Percentiles rank a stretch among this genome's conserved stretches.
These are phyloP conservation scores for Mortierella sp. DNA, from an alignment of 371 early-diverging fungal genomes.

Conservation along the genomic window DNA sequence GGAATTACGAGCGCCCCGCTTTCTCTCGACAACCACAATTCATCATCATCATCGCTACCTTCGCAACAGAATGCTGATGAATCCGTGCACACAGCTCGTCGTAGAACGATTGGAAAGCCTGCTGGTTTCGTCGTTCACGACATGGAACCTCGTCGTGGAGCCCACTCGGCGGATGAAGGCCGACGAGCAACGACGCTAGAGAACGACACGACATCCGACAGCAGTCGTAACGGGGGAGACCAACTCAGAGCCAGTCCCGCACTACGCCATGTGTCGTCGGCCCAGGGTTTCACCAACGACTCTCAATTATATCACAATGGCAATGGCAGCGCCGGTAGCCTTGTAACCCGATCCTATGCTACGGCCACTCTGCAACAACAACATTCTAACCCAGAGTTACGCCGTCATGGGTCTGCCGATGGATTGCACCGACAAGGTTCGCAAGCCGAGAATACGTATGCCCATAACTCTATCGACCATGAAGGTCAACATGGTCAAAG, in stretches of 20 bases:
- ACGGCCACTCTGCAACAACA: background rate
- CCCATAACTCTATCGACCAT: background rate
- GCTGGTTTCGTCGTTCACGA: constrained; percentile 25
- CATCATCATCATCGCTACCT: too few relatives aligned
- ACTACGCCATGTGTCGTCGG: constrained; percentile 10
- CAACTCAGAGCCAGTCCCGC: background rate
- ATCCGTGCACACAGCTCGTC: constrained; percentile 25
- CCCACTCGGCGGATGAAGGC: constrained; percentile 8
- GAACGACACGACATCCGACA: background rate
- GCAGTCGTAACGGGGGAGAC: background rate
- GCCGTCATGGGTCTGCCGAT: constrained; percentile 22
- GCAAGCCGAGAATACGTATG: background rate
- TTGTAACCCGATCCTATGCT: too few relatives aligned
- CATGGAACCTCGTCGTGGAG: constrained; percentile 13
- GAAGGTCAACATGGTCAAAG: constrained; percentile 4
- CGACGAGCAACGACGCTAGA: constrained; percentile 16
- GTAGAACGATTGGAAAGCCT: constrained; percentile 44
- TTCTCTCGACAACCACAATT: background rate
- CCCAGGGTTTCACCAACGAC: background rate
- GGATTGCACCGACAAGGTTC: background rate
- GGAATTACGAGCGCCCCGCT: background rate
- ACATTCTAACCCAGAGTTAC: constrained; percentile 15
- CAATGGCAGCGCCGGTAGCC: too few relatives aligned
- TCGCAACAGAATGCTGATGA: constrained; percentile 9
- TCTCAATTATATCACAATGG: too few relatives aligned